Base-by-base conservation (phyloP, 345 rosid genomes). In the Populus pruinosa region DNA sequence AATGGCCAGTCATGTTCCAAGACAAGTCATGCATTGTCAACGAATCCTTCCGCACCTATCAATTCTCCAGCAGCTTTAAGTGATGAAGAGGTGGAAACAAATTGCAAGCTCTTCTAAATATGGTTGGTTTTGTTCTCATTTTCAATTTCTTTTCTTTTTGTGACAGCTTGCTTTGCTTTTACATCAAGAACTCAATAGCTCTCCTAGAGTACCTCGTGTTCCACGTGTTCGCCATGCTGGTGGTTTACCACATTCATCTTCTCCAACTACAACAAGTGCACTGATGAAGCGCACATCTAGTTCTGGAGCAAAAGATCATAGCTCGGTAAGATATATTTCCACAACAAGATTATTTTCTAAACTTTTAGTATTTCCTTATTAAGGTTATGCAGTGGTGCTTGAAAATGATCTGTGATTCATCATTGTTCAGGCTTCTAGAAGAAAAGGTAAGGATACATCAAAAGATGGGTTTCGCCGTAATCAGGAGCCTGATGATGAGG, bases 121-220 rank as follows among this genome's bases (percentile, higher is more conserved):
- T 21, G 71, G 18, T 53, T 63, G 13, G 47, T 36, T 67, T 23
- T 63, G 50, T 17, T 66, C 66, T 66, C 16, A 10, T 61, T 66
- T 78, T 50, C 7, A 73, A 8, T 35, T 56, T 18, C 76, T 20
- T 64, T 23, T 53, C 17, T 55, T 38, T 63, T 41, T 29, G 27
- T 77, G 70, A 39, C 89, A 96, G 99, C 97, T 96, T 73, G 99
- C 99, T 33, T 84, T 96, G 79, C 94, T 93, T 89, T 79, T 96
- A 86, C 99, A 96, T 86, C 97, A 96, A 86, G 96, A 96, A 80
- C 98, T 96, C 84, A 94, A 96, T 72, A 94, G 99, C 81, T 94
- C 98, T 83, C 98, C 97, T 66, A 90, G 99, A 80, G 99, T 96
- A 66, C 97, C 97, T 78, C 97, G 98, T 74, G 98, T 96, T 61